These are phyloP conservation scores for Lasiodiplodia hormozganensis DNA, from an alignment of 2,329 filamentous ascomycete genomes.

Conservation along the genomic window DNA sequence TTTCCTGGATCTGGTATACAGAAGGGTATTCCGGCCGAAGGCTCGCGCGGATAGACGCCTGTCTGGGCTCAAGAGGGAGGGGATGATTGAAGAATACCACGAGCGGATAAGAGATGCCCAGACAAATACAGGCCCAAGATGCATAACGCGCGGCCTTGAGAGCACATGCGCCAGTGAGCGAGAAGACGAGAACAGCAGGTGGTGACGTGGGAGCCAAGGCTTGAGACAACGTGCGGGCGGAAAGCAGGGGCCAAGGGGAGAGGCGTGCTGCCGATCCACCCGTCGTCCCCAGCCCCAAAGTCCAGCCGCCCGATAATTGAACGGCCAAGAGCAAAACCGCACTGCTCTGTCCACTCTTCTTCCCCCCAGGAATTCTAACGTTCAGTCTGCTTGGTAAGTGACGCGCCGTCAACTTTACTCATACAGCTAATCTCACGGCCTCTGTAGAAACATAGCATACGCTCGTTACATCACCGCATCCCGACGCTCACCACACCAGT, in stretches of 20 bases:
- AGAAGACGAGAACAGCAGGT: not conserved
- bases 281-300: constrained; percentile 12
- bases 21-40: not conserved
- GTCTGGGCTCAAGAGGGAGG: no score
- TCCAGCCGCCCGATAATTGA: constrained; percentile 26
- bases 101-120: no score
- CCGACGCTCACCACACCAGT: not conserved
- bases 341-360: not conserved
- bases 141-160: constrained; percentile 5
- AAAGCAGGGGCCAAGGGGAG: constrained; percentile 9
- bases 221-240: not conserved
- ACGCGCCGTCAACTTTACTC: not conserved
- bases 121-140: not conserved
- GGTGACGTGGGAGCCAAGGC: constrained; percentile 22
- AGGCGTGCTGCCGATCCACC: constrained; percentile 7
- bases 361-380: not conserved
- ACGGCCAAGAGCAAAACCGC: not conserved
- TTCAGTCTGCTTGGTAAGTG: not conserved
- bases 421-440: not conserved
- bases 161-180: not conserved
- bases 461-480: not conserved
- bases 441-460: not conserved
- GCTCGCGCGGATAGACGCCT: not conserved
- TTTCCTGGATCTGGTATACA: not conserved
- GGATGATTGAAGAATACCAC: not conserved